Evolutionary conservation across 1,284 basidiomycete species (phyloP).

Genomic region (Dichomitus squalens): DNA sequence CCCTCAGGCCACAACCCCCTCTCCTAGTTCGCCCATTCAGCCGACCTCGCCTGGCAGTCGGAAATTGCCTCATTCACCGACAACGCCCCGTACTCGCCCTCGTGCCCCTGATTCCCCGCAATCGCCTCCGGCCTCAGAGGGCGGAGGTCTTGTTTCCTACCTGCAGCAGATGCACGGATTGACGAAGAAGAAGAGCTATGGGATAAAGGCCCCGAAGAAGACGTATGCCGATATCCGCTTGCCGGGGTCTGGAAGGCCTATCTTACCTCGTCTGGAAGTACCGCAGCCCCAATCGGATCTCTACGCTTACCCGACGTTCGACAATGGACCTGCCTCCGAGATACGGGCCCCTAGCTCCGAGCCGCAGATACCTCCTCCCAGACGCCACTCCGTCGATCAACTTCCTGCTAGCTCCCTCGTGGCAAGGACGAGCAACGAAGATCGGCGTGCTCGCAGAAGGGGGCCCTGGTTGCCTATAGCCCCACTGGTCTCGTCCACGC

Average conservation of each 20-base stretch:
- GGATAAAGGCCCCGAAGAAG: constrained; percentile 28
- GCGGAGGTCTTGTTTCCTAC: constrained; percentile 32
- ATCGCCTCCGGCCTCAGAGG: constrained; percentile 18
- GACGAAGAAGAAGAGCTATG: constrained; percentile 34
- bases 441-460: constrained; percentile 26
- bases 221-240: constrained; percentile 25
- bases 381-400: constrained; percentile 21
- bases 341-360: constrained; percentile 11
- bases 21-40: constrained; percentile 16
- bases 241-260: constrained; percentile 28
- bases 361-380: constrained; percentile 12
- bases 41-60: constrained; percentile 17
- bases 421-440: constrained; percentile 18
- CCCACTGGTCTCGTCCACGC: constrained; percentile 18
- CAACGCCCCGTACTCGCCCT: constrained; percentile 13
- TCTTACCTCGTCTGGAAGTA: constrained; percentile 34
- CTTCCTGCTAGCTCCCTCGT: constrained; percentile 17
- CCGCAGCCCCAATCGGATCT: constrained; percentile 20
- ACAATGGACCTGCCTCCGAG: constrained; percentile 7
- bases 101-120: constrained; percentile 17
- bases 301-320: constrained; percentile 25
- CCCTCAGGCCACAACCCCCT: constrained; percentile 11
- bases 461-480: constrained; percentile 31
- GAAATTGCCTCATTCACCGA: constrained; percentile 19
- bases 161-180: constrained; percentile 37